These are phyloP conservation scores for Phaeoacremonium minimum DNA, from an alignment of 2,329 filamentous ascomycete species.

Conservation along the genomic window DNA sequence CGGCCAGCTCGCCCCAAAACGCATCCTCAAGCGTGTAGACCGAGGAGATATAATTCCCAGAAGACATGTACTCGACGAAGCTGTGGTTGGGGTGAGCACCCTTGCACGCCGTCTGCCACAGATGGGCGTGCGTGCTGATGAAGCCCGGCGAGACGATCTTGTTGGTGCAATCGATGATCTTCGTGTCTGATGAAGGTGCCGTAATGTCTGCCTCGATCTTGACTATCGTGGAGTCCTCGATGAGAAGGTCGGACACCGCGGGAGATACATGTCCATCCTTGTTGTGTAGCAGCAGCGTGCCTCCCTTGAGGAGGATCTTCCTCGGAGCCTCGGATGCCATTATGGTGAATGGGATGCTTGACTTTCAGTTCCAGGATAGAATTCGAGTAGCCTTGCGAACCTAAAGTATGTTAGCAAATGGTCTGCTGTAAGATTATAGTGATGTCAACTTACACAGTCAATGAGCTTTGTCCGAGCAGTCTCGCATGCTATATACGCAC, in stretches of 20 bases:
- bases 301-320: slow-evolving; percentile 7
- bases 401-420: too few species aligned
- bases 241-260: slow-evolving; percentile 5
- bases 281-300: slow-evolving; percentile 8
- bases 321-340: too few species aligned
- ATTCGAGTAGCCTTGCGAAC: too few species aligned
- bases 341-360: too few species aligned
- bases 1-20: slow-evolving; percentile 39
- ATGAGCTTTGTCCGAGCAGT: too few species aligned
- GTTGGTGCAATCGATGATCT: slow-evolving; percentile 31
- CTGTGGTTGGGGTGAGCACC: slow-evolving; percentile 15
- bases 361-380: too few species aligned
- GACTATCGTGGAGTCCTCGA: slow-evolving; percentile 5
- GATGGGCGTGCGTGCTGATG: slow-evolving; percentile 37
- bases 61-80: slow-evolving; percentile 17
- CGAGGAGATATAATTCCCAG: slow-evolving; percentile 28
- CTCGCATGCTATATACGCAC: too few species aligned
- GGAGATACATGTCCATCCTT: slow-evolving; percentile 3
- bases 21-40: slow-evolving; percentile 34
- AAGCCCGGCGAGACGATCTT: slow-evolving; percentile 36
- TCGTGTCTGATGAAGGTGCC: not conserved
- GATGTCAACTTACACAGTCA: too few species aligned
- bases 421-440: too few species aligned
- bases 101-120: slow-evolving; percentile 35
- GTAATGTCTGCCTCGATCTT: slow-evolving; percentile 3